A percentile compares a stretch with the other conserved stretches of the same genome.
Conservation (phyloP, 345 rosid species). For the Odontarrhena argentea region DNA sequence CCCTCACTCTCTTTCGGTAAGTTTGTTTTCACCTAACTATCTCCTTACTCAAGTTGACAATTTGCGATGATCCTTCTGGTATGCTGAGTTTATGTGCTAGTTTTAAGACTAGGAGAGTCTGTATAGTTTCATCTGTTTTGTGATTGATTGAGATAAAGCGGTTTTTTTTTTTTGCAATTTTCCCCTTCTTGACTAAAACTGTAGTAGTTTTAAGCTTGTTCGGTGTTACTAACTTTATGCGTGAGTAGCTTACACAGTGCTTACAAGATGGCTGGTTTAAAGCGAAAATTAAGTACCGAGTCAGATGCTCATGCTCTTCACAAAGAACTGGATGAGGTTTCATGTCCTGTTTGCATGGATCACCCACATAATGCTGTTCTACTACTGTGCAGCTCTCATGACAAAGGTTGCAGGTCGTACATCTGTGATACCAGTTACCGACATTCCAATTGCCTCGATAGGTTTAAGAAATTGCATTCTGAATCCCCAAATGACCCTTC, state of each 20-base stretch:
- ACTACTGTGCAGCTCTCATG: conserved; percentile 82
- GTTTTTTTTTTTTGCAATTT: neutral
- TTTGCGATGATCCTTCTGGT: conserved; percentile 1
- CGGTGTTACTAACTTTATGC: conserved; percentile 53
- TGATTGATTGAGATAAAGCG: conserved; percentile 12
- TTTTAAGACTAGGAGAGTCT: conserved; percentile 9
- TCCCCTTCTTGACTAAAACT: neutral
- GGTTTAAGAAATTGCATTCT: conserved; percentile 67
- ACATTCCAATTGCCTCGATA: conserved; percentile 90
- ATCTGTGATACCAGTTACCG: conserved; percentile 92
- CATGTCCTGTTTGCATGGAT: conserved; percentile 97
- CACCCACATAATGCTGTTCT: conserved; percentile 98
- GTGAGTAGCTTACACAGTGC: conserved; percentile 80
- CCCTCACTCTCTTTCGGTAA: conserved; percentile 49
- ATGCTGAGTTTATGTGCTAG: conserved; percentile 1
- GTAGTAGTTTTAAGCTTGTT: conserved; percentile 24
- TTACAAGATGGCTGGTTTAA: conserved; percentile 94
- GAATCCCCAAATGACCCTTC: conserved; percentile 47
- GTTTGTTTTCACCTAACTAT: conserved; percentile 42
- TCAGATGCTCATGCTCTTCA: conserved; percentile 70
- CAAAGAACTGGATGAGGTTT: conserved; percentile 86
- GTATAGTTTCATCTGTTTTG: conserved; percentile 1
- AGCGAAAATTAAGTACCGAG: conserved; percentile 73
- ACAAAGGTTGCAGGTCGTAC: conserved; percentile 89
- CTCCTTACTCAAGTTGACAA: conserved; percentile 1